Base-by-base conservation (phyloP, 2,329 filamentous ascomycete genomes). In the Fusarium nanum region DNA sequence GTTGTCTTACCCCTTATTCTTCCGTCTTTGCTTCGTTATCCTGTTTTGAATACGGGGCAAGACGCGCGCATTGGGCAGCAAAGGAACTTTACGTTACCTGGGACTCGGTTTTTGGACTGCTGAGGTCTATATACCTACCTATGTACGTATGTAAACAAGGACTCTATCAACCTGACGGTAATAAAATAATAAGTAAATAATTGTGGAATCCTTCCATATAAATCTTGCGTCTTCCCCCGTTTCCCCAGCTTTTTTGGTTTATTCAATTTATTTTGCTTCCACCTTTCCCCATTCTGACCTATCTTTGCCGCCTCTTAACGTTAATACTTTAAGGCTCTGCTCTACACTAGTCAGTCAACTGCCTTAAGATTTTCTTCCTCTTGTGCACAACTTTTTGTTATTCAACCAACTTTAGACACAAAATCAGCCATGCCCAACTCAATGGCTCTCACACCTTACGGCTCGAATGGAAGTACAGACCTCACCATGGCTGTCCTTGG, bases 401-500 rank as follows among this genome's bases (percentile, higher is more conserved):
- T 44, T 20, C 25, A 40, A 56, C 37, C 60, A 45, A 30, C 57
- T 59, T 72, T 49, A 23, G 54, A 55, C 47, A 59, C 57, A 58
- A 55, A 60, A 63, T 58, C 68, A 68, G 75, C 59, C 42, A 78
- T 77, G 73, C 68, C 68, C 45, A 72, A 70, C 56, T 69, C 68
- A 54, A 73, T 78, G 66, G 75, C 75, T 64, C 74, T 76, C 64
- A 75, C 71, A 42, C 75, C 81, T 60, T 81, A 81, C 60, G 77
- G 79, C 75, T 77, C 79, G 50, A 65, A 58, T 68, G 74, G 73
- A 59, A 72, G 76, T 46, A 75, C 78, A 30, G 83, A 85, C 73
- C 86, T 94, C 70, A 95, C 92, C 71, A 86, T 97, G 82, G 88
- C 93, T 67, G 88, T 96, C 67, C 85, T 97, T 62, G 93, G 93